Percentiles rank a stretch among this genome's conserved stretches.
Conservation (phyloP, 2,329 filamentous ascomycete genomes). For the Ceratocystis cacaofunesta region DNA sequence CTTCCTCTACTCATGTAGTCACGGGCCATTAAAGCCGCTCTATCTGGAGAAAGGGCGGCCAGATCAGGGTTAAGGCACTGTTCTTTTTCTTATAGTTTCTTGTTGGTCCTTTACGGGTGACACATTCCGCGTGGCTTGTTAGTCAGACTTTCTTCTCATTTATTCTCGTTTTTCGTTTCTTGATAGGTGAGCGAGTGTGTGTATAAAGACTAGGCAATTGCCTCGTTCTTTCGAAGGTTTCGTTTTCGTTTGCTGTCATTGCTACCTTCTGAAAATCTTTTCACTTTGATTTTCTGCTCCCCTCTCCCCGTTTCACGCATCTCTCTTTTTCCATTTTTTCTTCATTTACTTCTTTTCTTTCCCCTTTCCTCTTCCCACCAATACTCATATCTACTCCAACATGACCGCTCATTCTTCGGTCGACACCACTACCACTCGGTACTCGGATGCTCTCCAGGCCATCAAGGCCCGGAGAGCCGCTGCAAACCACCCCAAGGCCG, state of each 20-base stretch:
- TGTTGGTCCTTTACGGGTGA: background rate
- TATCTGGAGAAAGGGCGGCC: background rate
- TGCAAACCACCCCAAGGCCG: conserved; percentile 56
- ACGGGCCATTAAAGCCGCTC: background rate
- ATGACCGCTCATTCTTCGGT: conserved; percentile 11
- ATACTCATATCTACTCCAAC: background rate
- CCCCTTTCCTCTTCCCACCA: background rate
- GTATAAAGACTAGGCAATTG: background rate
- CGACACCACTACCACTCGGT: conserved; percentile 9
- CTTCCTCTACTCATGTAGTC: background rate
- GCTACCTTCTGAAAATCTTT: background rate
- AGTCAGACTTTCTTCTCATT: background rate
- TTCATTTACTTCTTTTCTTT: background rate
- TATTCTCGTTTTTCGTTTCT: background rate
- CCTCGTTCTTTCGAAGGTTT: background rate
- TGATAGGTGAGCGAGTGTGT: background rate
- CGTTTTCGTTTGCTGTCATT: background rate
- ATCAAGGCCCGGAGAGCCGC: conserved; percentile 54
- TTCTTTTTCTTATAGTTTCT: background rate
- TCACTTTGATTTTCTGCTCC: background rate
- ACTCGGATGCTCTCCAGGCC: conserved; percentile 34
- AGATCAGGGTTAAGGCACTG: background rate
- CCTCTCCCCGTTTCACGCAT: background rate
- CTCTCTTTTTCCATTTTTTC: background rate
- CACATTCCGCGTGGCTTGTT: background rate